Evolutionary conservation across 257 asterid genomes (phyloP).

Genomic region (Solanum ahanhuiri): DNA sequence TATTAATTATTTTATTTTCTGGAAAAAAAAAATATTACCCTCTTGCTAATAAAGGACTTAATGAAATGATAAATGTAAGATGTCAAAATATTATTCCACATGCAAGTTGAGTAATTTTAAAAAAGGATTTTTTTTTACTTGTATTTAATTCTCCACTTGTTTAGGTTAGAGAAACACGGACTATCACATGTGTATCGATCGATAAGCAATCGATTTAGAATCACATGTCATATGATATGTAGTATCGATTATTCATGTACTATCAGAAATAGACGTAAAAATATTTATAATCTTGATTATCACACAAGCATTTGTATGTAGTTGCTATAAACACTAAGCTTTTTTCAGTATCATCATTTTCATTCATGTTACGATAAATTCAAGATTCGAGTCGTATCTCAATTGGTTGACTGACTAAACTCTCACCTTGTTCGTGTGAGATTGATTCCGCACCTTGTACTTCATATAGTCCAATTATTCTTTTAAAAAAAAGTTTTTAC

Average conservation of each 20-base stretch:
- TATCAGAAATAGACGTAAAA: background rate
- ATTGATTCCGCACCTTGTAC: background rate
- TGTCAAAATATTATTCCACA: background rate
- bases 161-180: background rate
- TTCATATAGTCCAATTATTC: background rate
- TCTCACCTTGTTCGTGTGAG: background rate
- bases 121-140: background rate
- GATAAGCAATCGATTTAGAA: background rate
- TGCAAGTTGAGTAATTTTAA: background rate
- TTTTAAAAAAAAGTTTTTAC: too few species aligned
- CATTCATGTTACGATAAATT: background rate
- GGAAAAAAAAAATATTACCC: background rate
- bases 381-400: background rate
- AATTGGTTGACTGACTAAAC: background rate
- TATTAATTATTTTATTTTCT: background rate
- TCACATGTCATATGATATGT: background rate
- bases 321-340: background rate
- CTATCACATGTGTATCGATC: background rate
- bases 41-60: background rate
- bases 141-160: background rate
- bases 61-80: background rate
- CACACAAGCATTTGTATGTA: background rate
- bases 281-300: background rate
- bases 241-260: background rate
- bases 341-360: background rate